Evolutionary conservation across 352 stramenopile genomes (phyloP).

Genomic region (Pythium dissimile): DNA sequence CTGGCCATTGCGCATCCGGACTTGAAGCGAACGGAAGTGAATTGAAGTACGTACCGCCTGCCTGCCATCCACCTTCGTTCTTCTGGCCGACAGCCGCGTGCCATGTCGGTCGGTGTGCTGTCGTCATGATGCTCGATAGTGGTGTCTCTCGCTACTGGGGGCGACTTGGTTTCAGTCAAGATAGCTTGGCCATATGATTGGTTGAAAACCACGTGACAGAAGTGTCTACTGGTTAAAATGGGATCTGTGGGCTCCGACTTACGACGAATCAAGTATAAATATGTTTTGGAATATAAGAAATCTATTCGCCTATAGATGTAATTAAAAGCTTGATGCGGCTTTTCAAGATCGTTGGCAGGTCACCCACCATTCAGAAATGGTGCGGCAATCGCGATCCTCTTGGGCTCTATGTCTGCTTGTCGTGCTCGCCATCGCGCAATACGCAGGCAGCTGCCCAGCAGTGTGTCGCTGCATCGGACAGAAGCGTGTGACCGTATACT

Average conservation of each 20-base stretch:
- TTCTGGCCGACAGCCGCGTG: conserved; percentile 82
- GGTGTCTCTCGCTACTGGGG: neutral
- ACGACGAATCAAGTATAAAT: no score
- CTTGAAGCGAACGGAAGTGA: neutral
- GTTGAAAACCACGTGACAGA: no score
- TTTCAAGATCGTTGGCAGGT: conserved; percentile 3
- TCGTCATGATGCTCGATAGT: conserved; percentile 59
- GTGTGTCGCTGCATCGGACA: conserved; percentile 64
- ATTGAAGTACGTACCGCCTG: conserved; percentile 39
- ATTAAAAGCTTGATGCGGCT: neutral
- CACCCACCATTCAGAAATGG: no score
- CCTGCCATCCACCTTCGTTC: conserved; percentile 84
- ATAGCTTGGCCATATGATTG: no score
- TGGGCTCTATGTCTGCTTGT: neutral
- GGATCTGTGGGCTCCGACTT: no score
- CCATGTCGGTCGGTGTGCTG: conserved; percentile 82
- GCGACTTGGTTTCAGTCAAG: no score
- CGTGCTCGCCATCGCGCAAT: neutral
- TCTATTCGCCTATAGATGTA: neutral
- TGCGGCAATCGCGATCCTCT: neutral
- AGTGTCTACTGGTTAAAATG: no score
- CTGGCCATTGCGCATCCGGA: neutral
- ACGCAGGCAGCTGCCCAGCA: conserved; percentile 29
- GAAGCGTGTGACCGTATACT: conserved; percentile 68
- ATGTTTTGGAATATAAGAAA: no score